Base-by-base conservation (phyloP, 106 monocot species). In the Platanthera guangdongensis region DNA sequence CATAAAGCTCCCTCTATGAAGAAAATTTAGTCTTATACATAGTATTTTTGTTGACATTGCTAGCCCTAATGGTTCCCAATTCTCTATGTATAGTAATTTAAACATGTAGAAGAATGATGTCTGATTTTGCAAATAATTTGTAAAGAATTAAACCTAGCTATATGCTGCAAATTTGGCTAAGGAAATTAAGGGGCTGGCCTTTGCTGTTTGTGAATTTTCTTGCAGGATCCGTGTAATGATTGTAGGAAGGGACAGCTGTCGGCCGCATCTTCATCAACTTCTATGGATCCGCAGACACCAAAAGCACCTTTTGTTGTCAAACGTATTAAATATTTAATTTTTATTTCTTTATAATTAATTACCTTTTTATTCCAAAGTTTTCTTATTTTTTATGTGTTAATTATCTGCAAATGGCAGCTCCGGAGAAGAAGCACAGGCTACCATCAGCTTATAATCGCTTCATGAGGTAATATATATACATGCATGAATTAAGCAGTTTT, bases 361-460 rank as follows among this genome's bases (percentile, higher is more conserved):
- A 8, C 57, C 9, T 79, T 16, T 55, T 68, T 6, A 71, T 82
- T 79, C 12, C 67, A 14, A 6, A 60, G 15, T 59, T 48, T 25
- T 25, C 55, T 57, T 75, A 0, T 25, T 25, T 25, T 6, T 30
- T 54, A 25, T 75, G 50, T 59, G 45, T 51, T 73, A 19, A 39
- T 51, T 76, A 25, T 25, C 25, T 77, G 19, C 12, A 5, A 28
- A 68, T 79, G 51, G 74, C 89, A 95, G 95, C 95, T 49, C 95
- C 92, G 0, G 95, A 95, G 82, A 92, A 92, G 88, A 95, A 95
- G 64, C 95, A 95, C 74, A 79, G 95, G 19, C 84, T 95, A 80
- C 95, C 95, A 48, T 95, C 95, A 16, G 95, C 95, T 51, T 95
- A 95, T 77, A 95, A 95, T 67, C 90, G 90, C 14, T 95, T 95